phyloP scores from a whole-genome alignment of 2,329 filamentous ascomycete genomes.

The Sclerotinia minor region DNA sequence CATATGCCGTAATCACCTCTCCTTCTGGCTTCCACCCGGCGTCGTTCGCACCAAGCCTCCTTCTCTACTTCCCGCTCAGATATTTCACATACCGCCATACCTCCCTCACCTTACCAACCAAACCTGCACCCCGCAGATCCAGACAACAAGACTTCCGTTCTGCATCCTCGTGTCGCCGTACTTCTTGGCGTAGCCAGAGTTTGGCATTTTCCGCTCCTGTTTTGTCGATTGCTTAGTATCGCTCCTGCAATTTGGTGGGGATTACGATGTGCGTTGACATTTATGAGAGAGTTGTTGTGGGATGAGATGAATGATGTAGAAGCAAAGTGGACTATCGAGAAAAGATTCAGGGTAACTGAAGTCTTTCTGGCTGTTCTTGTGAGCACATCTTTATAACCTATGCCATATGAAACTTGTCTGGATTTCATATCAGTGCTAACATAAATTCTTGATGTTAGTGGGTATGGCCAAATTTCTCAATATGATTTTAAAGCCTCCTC shows the following conservation, averaged over 20 bases:
- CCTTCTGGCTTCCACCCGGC: constrained; percentile 40
- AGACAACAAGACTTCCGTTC: constrained; percentile 45
- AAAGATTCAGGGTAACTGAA: constrained; percentile 62
- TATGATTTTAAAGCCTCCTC: not conserved
- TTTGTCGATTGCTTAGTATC: constrained; percentile 71
- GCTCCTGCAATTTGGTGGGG: constrained; percentile 72
- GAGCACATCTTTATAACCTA: constrained; percentile 55
- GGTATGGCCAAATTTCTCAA: not conserved
- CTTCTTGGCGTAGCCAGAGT: constrained; percentile 69
- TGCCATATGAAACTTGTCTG: not conserved
- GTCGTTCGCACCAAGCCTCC: constrained; percentile 27
- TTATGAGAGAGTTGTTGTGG: constrained; percentile 63
- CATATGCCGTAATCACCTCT: constrained; percentile 40
- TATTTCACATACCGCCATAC: constrained; percentile 17
- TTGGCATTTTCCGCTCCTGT: constrained; percentile 73
- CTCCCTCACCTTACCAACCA: constrained; percentile 28
- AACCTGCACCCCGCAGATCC: constrained; percentile 36
- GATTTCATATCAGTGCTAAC: constrained; percentile 4
- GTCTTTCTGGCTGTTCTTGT: constrained; percentile 66
- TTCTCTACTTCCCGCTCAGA: constrained; percentile 17
- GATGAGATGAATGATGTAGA: constrained; percentile 45
- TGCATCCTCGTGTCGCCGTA: constrained; percentile 77
- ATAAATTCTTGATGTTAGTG: not conserved
- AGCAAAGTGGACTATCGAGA: constrained; percentile 48
- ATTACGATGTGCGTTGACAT: constrained; percentile 65